phyloP scores from a whole-genome alignment of 2,329 filamentous ascomycete genomes.

The Talaromyces pinophilus region DNA sequence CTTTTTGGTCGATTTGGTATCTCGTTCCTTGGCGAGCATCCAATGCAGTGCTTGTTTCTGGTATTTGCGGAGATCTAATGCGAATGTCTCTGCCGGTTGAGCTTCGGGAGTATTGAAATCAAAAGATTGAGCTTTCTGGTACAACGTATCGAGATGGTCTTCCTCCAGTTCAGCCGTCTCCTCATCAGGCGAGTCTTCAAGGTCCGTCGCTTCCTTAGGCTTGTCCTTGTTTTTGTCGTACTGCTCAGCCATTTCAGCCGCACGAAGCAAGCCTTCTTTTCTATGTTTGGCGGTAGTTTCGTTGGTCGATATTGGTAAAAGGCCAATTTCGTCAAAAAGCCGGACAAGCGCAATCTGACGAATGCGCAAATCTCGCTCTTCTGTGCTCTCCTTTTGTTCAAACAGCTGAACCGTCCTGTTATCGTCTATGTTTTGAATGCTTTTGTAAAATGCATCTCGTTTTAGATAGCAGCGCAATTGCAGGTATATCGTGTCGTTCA shows the following conservation, averaged over 20 bases:
- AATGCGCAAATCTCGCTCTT: conserved; percentile 80
- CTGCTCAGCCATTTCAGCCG: conserved; percentile 85
- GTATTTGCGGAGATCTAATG: conserved; percentile 81
- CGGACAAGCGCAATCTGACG: conserved; percentile 86
- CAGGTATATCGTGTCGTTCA: conserved; percentile 92
- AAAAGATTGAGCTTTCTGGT: conserved; percentile 94
- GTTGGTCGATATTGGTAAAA: conserved; percentile 74
- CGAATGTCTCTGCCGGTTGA: conserved; percentile 78
- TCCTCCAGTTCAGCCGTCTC: conserved; percentile 91
- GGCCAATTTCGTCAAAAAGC: conserved; percentile 83
- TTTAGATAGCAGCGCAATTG: conserved; percentile 80
- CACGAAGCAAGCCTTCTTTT: conserved; percentile 78
- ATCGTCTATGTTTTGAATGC: conserved; percentile 54
- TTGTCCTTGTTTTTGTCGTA: conserved; percentile 59
- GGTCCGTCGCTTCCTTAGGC: conserved; percentile 41
- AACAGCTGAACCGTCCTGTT: conserved; percentile 75
- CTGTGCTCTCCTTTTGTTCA: conserved; percentile 79
- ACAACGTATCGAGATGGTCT: conserved; percentile 89
- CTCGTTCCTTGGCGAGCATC: conserved; percentile 93
- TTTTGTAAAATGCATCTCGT: conserved; percentile 69
- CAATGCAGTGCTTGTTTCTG: conserved; percentile 94
- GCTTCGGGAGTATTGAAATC: conserved; percentile 89
- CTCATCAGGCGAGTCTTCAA: conserved; percentile 63
- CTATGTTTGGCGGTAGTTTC: conserved; percentile 74
- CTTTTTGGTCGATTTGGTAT: conserved; percentile 69